Conservation (phyloP, 306 rosid species). For the Carpinus fangiana region DNA sequence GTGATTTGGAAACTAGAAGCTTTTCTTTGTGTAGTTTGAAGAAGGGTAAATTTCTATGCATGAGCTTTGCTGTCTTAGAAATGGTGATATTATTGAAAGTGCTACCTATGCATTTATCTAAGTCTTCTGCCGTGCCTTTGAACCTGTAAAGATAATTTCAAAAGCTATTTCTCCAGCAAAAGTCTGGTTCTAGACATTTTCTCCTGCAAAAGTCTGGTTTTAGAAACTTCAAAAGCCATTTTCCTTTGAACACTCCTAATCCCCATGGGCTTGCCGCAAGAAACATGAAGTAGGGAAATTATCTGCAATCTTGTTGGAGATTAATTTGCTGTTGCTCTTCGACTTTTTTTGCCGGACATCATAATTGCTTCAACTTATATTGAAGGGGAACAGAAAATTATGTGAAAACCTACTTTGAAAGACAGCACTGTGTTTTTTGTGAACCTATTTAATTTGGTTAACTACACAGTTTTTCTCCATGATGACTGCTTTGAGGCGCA, state of each 20-base stretch:
- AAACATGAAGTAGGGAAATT: background rate
- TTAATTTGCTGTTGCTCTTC: background rate
- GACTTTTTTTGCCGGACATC: background rate
- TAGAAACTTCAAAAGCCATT: background rate
- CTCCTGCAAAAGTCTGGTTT: background rate
- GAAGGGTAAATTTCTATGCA: background rate
- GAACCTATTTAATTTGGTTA: background rate
- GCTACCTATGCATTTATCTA: background rate
- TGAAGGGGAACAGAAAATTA: background rate
- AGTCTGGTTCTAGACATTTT: background rate
- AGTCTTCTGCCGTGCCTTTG: background rate
- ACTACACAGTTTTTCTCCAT: background rate
- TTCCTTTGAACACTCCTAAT: background rate
- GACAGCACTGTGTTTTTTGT: background rate
- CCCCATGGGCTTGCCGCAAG: background rate
- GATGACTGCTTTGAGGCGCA: too few species aligned
- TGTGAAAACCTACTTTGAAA: background rate
- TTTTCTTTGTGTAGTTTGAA: background rate
- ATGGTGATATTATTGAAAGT: background rate
- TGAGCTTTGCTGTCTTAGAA: background rate
- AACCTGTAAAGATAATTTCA: conserved; percentile 15
- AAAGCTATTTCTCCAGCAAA: background rate
- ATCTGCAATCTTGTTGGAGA: background rate
- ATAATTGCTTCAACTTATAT: background rate
- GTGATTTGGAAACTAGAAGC: background rate